Base-by-base conservation (phyloP, 2,329 filamentous ascomycete species). In the Aschersonia sp. region DNA sequence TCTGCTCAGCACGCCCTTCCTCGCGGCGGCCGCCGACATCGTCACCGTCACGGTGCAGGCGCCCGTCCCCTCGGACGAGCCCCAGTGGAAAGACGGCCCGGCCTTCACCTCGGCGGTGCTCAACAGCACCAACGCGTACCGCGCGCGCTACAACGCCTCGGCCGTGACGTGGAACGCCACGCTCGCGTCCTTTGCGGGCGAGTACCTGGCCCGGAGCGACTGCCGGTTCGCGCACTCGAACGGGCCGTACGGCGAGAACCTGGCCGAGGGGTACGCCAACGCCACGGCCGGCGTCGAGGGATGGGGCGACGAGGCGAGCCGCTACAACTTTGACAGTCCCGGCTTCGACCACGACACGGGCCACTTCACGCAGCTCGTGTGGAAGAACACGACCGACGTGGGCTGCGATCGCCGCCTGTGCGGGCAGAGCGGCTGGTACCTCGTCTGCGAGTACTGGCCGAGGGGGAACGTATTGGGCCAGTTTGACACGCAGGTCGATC, bases 281-380 rank as follows among this genome's bases (percentile, higher is more conserved):
- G 74, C 72, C 1, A 72, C 72, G 0, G 66, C 70, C 4, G 71
- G 74, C 45, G 68, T 88, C n/a, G 72, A 76, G 43, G 74, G 72
- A 2, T 88, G 84, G 83, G 84, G 77, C 14, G 58, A 71, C 52
- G 64, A 66, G 58, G 49, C 75, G 9, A 55, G 60, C 0, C 49
- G 66, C 5, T 88, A 86, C 58, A 62, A 82, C 54, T 88, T 76
- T 59, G 52, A 57, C 2, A 58, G 71, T 1, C 73, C 72, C 0
- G 72, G 71, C 1, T 87, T 83, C 56, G 65, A 57, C 7, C 67
- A 79, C 53, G 59, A 64, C 35, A 84, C 82, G 14, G 83, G 82
- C 0, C 81, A 86, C 59, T 87, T 87, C 55, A 83, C 82, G 1
- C 82, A 86, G 66, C 61, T 87, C 6, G 81, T 87, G 5, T 87